Evolutionary conservation across 2,329 filamentous ascomycete species (phyloP).

Genomic region (Epichloe hybrida): DNA sequence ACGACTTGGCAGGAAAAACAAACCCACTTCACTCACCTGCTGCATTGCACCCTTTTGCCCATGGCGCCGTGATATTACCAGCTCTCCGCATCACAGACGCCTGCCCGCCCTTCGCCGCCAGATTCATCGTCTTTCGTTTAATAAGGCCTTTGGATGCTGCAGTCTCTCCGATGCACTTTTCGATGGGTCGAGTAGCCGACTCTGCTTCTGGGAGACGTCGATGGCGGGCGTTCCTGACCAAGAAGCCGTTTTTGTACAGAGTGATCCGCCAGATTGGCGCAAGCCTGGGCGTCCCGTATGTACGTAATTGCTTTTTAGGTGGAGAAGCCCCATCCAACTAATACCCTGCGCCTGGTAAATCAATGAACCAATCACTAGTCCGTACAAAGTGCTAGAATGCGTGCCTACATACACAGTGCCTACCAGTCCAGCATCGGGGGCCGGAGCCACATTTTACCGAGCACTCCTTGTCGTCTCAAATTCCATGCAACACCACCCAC

Average conservation of each 20-base stretch:
- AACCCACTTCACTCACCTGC: neutral
- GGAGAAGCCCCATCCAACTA: too few relatives aligned
- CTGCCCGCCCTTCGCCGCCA: neutral
- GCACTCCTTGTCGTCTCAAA: neutral
- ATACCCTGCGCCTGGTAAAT: neutral
- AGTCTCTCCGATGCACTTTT: neutral
- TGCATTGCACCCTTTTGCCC: neutral
- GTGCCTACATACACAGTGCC: too few relatives aligned
- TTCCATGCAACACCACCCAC: neutral
- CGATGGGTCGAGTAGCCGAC: too few relatives aligned
- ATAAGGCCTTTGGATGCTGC: neutral
- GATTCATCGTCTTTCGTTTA: neutral
- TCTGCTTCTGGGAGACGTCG: too few relatives aligned
- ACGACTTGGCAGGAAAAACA: neutral
- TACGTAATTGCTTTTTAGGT: too few relatives aligned
- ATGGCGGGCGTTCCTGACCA: too few relatives aligned
- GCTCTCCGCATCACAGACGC: neutral
- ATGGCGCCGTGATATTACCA: neutral
- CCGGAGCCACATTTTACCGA: slow-evolving; percentile 9
- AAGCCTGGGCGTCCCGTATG: too few relatives aligned
- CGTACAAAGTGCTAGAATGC: too few relatives aligned
- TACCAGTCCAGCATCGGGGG: neutral
- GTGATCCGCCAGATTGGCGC: too few relatives aligned
- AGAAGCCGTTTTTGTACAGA: too few relatives aligned
- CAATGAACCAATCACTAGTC: neutral